Percentiles rank a stretch among this genome's conserved stretches.
Evolutionary conservation across 139 green algal species (phyloP).

Genomic region (Haematococcus lacustris): DNA sequence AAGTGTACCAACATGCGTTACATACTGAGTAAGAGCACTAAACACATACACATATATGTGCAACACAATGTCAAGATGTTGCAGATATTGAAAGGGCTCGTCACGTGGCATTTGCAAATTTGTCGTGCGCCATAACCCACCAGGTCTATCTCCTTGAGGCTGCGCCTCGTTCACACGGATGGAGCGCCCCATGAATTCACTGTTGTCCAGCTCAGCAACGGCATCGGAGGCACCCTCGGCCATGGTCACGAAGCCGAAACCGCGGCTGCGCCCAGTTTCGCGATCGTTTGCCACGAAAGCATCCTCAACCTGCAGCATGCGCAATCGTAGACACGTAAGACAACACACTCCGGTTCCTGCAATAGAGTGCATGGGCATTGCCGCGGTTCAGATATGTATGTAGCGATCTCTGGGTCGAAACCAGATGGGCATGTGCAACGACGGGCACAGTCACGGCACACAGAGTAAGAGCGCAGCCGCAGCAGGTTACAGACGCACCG

Average conservation of each 20-base stretch:
- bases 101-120: no score
- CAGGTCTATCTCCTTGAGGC: conserved; percentile 19
- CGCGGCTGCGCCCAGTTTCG: no score
- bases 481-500: conserved; percentile 13
- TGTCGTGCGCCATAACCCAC: no score
- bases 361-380: not conserved
- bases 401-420: not conserved
- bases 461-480: no score
- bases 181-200: conserved; percentile 42
- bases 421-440: not conserved
- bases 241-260: conserved; percentile 73
- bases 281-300: conserved; percentile 48
- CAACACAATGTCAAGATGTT: no score
- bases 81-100: no score
- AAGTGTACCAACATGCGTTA: no score
- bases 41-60: no score
- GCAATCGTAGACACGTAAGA: no score
- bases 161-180: conserved; percentile 54
- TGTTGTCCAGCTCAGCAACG: conserved; percentile 24
- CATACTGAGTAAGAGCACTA: no score
- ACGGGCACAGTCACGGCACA: not conserved
- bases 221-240: conserved; percentile 20
- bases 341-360: no score
- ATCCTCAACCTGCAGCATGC: conserved; percentile 24
- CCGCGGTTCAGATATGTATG: not conserved